Evolutionary conservation across 768 basidiomycete species (phyloP).

Genomic region (Rhodosporidiobolus sp.): DNA sequence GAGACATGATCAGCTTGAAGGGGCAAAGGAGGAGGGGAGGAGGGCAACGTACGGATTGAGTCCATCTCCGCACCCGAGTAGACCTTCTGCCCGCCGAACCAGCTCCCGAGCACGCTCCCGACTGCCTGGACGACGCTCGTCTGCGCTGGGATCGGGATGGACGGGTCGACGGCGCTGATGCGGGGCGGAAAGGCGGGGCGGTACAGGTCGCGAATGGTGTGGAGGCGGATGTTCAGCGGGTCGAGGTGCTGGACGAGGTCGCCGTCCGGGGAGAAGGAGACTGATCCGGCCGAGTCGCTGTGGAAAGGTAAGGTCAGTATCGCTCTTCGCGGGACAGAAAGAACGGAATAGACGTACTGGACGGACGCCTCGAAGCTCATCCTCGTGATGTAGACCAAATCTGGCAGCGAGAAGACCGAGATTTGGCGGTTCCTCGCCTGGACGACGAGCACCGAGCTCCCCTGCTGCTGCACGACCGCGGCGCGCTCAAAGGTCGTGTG

Average conservation of each 20-base stretch:
- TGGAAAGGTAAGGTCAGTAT: too few relatives aligned
- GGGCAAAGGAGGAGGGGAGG: not conserved
- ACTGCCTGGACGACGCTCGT: constrained; percentile 5
- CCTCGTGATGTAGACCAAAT: constrained; percentile 12
- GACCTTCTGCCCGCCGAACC: constrained; percentile 32
- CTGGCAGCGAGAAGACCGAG: constrained; percentile 22
- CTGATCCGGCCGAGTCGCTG: constrained; percentile 27
- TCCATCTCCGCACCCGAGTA: constrained; percentile 35
- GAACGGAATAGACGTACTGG: constrained; percentile 11
- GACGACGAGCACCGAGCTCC: constrained; percentile 28
- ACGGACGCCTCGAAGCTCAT: constrained; percentile 24
- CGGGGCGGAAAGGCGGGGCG: constrained; percentile 34
- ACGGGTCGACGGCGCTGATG: constrained; percentile 5
- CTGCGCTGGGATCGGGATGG: constrained; percentile 25
- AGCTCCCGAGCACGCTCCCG: constrained; percentile 5
- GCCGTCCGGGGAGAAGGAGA: constrained; percentile 30
- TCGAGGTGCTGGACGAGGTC: constrained; percentile 37
- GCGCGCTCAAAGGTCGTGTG: constrained; percentile 14
- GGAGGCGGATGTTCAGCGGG: constrained; percentile 32
- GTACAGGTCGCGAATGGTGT: constrained; percentile 26
- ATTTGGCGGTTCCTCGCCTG: constrained; percentile 15
- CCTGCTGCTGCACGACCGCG: constrained; percentile 14
- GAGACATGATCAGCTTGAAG: too few relatives aligned
- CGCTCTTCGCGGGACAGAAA: not conserved
- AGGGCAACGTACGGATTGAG: constrained; percentile 17